Base-by-base conservation (phyloP, 306 rosid genomes). In the Mucuna pruriens region DNA sequence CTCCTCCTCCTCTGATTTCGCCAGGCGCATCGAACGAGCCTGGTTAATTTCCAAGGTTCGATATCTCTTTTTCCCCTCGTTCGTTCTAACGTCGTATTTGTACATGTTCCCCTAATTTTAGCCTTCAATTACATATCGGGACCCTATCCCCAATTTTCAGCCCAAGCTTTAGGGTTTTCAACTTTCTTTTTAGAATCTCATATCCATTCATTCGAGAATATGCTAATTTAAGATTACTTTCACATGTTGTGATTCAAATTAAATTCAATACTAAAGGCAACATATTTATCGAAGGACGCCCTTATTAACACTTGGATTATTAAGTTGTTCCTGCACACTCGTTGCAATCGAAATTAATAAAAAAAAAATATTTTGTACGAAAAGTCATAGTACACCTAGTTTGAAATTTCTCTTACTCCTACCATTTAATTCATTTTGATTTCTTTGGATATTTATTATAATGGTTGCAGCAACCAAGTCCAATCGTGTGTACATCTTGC, bases 21-120 rank as follows among this genome's bases (percentile, higher is more conserved):
- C 60, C 16, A 90, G 77, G 86, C 97, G 99, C 20, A 88, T 88
- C 81, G 99, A 95, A 75, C 90, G 80, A 77, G 87, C 97, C 46
- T 95, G 99, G 98, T 85, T 90, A 77, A 95, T 95, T 87, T 88
- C 99, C 45, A 89, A 95, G 99, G 99, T 91, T 63, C 11, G 1
- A 9, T 13, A 5, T 36, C 55, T 60, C 57, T 1, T 15, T 4
- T 7, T 68, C 19, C 11, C 31, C 25, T 34, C 5, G 46, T 40
- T 40, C 40, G n/a, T 11, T 58, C 38, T 58, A 22, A 55, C 15
- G 9, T 22, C 33, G 6, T 54, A 3, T 54, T 42, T 42, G 3
- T 42, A 42, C 0, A 44, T 44, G 12, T 44, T 44, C 49, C 31
- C 63, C 29, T 31, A 15, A 29, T 29, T 29, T 29, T 3, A 29